A percentile compares a stretch with the other conserved stretches of the same genome.
Conservation (phyloP, 2,329 filamentous ascomycete species). For the Aspergillus tanneri region DNA sequence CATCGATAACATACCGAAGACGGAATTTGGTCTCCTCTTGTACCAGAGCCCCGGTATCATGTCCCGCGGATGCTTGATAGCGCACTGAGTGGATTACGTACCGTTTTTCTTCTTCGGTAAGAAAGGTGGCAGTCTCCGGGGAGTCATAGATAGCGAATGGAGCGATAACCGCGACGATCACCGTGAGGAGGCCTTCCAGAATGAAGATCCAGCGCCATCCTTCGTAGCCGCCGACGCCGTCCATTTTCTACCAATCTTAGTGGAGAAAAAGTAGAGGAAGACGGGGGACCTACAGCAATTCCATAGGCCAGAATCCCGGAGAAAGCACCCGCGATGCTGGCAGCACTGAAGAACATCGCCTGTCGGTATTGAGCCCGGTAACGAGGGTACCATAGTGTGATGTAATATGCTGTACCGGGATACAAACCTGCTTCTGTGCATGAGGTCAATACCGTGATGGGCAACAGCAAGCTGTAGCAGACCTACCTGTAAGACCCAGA, state of each 20-base stretch:
- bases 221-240: slow-evolving; percentile 47
- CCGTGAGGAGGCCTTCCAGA: slow-evolving; percentile 49
- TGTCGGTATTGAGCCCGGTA: slow-evolving; percentile 45
- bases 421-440: slow-evolving; percentile 46
- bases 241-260: slow-evolving; percentile 43
- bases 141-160: slow-evolving; percentile 50
- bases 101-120: slow-evolving; percentile 41
- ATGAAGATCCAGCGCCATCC: slow-evolving; percentile 56
- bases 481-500: slow-evolving; percentile 36
- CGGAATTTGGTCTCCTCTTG: slow-evolving; percentile 36
- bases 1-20: slow-evolving; percentile 41
- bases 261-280: slow-evolving; percentile 21
- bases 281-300: slow-evolving; percentile 42
- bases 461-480: no score
- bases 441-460: no score
- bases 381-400: slow-evolving; percentile 49
- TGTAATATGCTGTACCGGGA: slow-evolving; percentile 46
- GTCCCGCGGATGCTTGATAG: slow-evolving; percentile 32
- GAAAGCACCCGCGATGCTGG: slow-evolving; percentile 53
- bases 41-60: slow-evolving; percentile 24
- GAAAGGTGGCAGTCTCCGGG: slow-evolving; percentile 45
- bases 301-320: slow-evolving; percentile 53
- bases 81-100: slow-evolving; percentile 41
- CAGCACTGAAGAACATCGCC: slow-evolving; percentile 50
- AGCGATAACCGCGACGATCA: slow-evolving; percentile 43